Evolutionary conservation across 2,329 filamentous ascomycete genomes (phyloP).

Genomic region (Stylonectria norvegica): DNA sequence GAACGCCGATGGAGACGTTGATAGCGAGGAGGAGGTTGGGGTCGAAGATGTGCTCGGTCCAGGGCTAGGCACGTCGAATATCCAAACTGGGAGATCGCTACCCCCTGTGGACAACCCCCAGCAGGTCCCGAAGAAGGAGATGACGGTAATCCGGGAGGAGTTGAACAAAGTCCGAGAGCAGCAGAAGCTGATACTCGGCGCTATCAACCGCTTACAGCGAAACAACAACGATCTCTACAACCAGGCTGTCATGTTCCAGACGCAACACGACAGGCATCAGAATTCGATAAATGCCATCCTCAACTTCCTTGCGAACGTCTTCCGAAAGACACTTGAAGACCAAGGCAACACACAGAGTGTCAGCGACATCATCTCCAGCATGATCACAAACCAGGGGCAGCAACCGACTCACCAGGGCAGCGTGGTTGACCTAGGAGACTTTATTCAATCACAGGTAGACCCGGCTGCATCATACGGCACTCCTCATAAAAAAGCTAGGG

Average conservation of each 20-base stretch:
- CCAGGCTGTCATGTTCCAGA: conserved; percentile 85
- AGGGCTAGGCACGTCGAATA: conserved; percentile 16
- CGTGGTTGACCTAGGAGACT: conserved; percentile 60
- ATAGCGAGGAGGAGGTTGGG: conserved; percentile 56
- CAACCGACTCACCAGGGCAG: conserved; percentile 48
- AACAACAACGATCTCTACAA: conserved; percentile 87
- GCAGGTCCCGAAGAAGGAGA: conserved; percentile 64
- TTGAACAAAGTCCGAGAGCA: conserved; percentile 79
- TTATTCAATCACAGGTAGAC: conserved; percentile 47
- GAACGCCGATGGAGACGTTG: conserved; percentile 66
- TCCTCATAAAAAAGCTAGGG: conserved; percentile 48
- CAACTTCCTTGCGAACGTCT: conserved; percentile 94
- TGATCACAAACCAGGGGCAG: conserved; percentile 58
- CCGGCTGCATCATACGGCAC: conserved; percentile 38
- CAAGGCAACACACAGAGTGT: conserved; percentile 73
- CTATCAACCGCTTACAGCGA: conserved; percentile 74
- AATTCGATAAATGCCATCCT: conserved; percentile 99
- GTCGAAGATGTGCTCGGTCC: conserved; percentile 38
- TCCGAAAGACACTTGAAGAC: conserved; percentile 87
- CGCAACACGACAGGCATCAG: conserved; percentile 91
- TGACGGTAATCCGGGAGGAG: conserved; percentile 74
- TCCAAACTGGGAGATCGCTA: conserved; percentile 30
- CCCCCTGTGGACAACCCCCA: conserved; percentile 45
- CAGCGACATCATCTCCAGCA: conserved; percentile 76
- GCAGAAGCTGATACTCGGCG: conserved; percentile 78